Conservation (phyloP, 768 basidiomycete genomes). For the Suillus alpinus region DNA sequence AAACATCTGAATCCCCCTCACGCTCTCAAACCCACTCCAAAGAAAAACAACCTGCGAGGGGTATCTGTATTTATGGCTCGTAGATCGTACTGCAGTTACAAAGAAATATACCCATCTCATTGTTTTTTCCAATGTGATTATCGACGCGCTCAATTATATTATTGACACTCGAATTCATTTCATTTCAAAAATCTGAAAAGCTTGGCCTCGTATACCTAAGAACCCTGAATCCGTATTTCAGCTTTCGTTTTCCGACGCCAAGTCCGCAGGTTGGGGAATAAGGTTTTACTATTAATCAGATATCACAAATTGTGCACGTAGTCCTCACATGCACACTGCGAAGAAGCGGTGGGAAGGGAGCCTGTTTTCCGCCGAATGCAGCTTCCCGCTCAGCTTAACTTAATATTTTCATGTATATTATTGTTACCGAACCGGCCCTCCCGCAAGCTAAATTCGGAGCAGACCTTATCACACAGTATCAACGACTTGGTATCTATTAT, state of each 20-base stretch:
- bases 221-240: background rate
- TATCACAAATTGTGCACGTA: no score
- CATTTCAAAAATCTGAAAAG: no score
- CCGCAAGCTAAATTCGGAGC: background rate
- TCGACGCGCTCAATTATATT: no score
- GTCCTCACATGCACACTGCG: background rate
- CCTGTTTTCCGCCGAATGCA: background rate
- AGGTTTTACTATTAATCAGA: background rate
- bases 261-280: background rate
- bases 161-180: no score
- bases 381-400: background rate
- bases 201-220: background rate
- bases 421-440: background rate
- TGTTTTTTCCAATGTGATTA: no score
- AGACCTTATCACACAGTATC: background rate
- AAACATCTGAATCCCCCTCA: background rate
- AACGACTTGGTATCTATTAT: background rate
- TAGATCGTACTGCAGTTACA: no score
- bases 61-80: no score
- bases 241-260: background rate
- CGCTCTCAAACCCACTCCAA: no score
- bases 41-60: no score
- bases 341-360: background rate
- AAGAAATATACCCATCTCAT: no score
- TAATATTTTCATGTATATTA: background rate